phyloP scores from a whole-genome alignment of 768 basidiomycete species.

The Lactarius sanguifluus region DNA sequence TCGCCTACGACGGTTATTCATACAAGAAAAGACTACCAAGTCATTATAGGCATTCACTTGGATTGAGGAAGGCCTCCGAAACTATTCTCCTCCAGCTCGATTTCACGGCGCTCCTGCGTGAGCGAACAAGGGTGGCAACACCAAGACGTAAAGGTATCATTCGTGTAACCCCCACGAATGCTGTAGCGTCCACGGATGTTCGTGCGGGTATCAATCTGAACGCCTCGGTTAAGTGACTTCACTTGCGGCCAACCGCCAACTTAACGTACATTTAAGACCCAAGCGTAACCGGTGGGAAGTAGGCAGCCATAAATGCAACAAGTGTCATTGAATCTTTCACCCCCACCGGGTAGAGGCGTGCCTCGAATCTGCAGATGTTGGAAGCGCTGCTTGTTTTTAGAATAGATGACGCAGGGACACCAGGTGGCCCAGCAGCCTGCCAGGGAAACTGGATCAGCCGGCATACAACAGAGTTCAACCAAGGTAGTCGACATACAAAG shows the following conservation, averaged over 20 bases:
- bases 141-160: conserved; percentile 43
- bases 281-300: conserved; percentile 35
- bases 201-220: conserved; percentile 38
- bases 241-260: not conserved
- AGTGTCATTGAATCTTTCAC: conserved; percentile 38
- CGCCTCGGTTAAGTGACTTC: not conserved
- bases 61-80: conserved; percentile 8
- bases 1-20: not conserved
- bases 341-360: conserved; percentile 40
- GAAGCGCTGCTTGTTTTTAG: conserved; percentile 42
- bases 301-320: conserved; percentile 42
- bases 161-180: conserved; percentile 44
- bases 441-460: conserved; percentile 19
- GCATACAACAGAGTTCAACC: conserved; percentile 16
- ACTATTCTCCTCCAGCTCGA: conserved; percentile 48
- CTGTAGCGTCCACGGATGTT: conserved; percentile 45
- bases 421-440: conserved; percentile 41
- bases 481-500: conserved; percentile 31
- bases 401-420: conserved; percentile 45
- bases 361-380: conserved; percentile 41
- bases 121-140: conserved; percentile 50
- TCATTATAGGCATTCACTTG: too few relatives aligned
- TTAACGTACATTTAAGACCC: conserved; percentile 31
- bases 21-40: not conserved
- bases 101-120: conserved; percentile 48